Evolutionary conservation across 1,284 basidiomycete genomes (phyloP), one percentile per base, ranked within the genome.

Genomic region (Stygiomarasmius scandens): DNA sequence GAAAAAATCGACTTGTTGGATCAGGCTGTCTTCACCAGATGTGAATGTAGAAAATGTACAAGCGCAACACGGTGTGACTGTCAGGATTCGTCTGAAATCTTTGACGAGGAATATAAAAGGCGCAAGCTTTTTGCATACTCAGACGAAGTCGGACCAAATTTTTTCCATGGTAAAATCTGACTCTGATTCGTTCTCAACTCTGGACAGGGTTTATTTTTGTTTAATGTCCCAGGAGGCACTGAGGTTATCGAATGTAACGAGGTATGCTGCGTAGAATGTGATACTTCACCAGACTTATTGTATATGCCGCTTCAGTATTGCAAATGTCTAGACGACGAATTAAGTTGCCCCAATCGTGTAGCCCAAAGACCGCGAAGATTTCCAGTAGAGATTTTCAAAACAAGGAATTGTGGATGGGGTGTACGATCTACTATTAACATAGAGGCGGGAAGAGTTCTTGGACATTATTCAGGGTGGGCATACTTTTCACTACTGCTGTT

Each of bases 381-480:
- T 3, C 68, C 71, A 3, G 66, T 77, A 5, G 69, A 75, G 54
- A 55, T 76, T 11, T 77, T 76, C 65, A 64, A 69, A 45, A 76
- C 75, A 0, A 36, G 19, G 19, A 52, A 62, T 14, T 61, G 68
- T 41, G 75, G 75, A 3, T 77, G 74, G 74, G 75, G 74, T 19
- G 74, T 43, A 3, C 43, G 74, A 11, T 67, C 79, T 0, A 61
- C 72, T 1, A 60, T 67, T 0, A 62, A 71, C 24, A 62, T 89
- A 1, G 66, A 67, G 19, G 70, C 58, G 47, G 86, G 86, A 14
- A 85, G 81, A 58, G 81, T 88, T 3, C 58, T 88, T 23, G 87
- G 87, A 1, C 73, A 83, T 14, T 88, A 85, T 63, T 79, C 86
- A 49, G 86, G 86, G 87, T 87, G 64, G 48, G 72, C n/a, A n/a